These are phyloP conservation scores for Cornus suecica DNA, from an alignment of 148 eudicot genomes.

Conservation along the genomic window DNA sequence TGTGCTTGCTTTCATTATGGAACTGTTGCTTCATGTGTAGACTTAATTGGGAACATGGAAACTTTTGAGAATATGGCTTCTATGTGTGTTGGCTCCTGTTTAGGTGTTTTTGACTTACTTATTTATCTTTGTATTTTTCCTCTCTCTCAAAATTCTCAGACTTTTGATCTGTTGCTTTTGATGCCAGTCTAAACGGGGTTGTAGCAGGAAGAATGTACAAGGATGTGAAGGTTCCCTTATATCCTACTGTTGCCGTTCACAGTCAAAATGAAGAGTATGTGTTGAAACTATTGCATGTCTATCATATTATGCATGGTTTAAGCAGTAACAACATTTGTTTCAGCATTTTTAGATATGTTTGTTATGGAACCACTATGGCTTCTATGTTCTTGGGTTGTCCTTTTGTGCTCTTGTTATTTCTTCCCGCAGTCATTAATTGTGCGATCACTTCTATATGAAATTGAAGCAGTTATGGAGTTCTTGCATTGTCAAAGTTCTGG, in stretches of 20 bases:
- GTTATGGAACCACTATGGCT: neutral
- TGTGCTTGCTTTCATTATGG: constrained; percentile 14
- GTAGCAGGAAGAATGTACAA: constrained; percentile 61
- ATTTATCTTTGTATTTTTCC: constrained; percentile 12
- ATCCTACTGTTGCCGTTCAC: constrained; percentile 94
- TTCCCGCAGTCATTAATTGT: neutral
- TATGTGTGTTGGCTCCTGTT: neutral
- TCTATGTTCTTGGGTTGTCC: too few species aligned
- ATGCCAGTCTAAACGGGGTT: constrained; percentile 76
- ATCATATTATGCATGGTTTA: neutral
- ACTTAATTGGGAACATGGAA: constrained; percentile 12
- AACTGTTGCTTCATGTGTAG: constrained; percentile 16
- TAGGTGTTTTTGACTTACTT: neutral
- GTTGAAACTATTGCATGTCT: neutral
- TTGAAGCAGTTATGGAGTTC: neutral
- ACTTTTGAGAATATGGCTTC: constrained; percentile 11
- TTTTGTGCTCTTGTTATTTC: neutral
- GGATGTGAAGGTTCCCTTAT: constrained; percentile 77
- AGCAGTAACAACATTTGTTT: neutral
- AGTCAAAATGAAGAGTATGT: constrained; percentile 97
- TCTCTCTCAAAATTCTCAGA: neutral
- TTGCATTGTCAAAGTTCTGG: neutral
- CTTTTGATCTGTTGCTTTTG: neutral
- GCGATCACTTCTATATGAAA: neutral
- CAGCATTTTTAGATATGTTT: neutral